Conservation (phyloP, 2,329 filamentous ascomycete species). For the Epichloe elymi region DNA sequence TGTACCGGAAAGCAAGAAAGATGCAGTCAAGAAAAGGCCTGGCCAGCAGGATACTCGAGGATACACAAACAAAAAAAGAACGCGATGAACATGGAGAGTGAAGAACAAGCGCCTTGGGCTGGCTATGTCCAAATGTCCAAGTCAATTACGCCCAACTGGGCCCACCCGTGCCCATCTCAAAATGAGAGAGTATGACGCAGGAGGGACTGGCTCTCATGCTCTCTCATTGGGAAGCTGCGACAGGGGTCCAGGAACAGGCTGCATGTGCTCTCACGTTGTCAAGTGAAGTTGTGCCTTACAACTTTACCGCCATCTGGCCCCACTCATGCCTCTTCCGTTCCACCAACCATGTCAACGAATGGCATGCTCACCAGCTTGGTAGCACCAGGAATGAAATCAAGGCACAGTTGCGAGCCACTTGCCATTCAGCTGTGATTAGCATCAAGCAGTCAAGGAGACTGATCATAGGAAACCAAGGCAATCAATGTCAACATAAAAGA, state of each 20-base stretch:
- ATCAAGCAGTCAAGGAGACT: background rate
- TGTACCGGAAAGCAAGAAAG: background rate
- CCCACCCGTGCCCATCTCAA: background rate
- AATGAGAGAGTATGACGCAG: constrained; percentile 7
- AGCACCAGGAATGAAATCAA: no score
- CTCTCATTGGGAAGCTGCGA: constrained; percentile 3
- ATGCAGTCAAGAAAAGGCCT: constrained; percentile 1
- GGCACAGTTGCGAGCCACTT: no score
- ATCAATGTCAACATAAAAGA: background rate
- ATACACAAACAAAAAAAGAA: background rate
- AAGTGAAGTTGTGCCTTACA: background rate
- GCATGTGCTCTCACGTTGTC: background rate
- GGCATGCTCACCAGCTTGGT: background rate
- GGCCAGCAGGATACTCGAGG: constrained; percentile 6
- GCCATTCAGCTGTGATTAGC: background rate
- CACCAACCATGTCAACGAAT: background rate
- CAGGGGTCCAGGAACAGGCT: constrained; percentile 5
- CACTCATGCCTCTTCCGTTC: background rate
- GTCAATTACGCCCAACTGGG: background rate
- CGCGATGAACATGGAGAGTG: background rate
- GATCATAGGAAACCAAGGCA: background rate
- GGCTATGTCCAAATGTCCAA: background rate
- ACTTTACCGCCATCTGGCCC: no score
- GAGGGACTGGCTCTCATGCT: constrained; percentile 5
- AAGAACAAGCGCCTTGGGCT: background rate